Conservation (phyloP, 2,329 filamentous ascomycete genomes). For the Claviceps quebecensis region DNA sequence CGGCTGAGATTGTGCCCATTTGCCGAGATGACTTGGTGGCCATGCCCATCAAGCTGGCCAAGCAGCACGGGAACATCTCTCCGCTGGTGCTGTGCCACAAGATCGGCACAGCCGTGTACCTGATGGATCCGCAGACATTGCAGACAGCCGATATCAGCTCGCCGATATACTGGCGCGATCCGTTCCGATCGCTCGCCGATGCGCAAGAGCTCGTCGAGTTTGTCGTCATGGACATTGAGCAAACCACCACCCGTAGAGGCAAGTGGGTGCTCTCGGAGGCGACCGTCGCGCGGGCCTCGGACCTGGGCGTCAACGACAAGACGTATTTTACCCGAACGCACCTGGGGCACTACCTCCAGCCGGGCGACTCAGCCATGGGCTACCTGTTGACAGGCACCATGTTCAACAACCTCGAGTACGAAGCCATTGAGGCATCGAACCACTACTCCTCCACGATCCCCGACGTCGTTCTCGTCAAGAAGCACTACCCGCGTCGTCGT, state of each 20-base stretch:
- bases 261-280: constrained; percentile 76
- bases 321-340: constrained; percentile 88
- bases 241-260: constrained; percentile 58
- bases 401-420: constrained; percentile 80
- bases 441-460: constrained; percentile 69
- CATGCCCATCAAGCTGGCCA: constrained; percentile 77
- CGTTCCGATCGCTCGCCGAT: constrained; percentile 74
- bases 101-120: constrained; percentile 77
- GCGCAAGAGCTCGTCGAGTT: constrained; percentile 81
- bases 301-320: constrained; percentile 73
- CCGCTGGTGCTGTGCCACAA: constrained; percentile 77
- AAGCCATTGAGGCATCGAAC: constrained; percentile 65
- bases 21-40: constrained; percentile 98
- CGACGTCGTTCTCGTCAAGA: constrained; percentile 93
- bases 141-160: constrained; percentile 78
- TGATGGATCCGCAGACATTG: constrained; percentile 81
- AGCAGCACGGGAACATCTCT: constrained; percentile 73
- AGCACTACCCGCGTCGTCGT: constrained; percentile 76
- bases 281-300: constrained; percentile 73
- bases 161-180: constrained; percentile 77
- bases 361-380: constrained; percentile 88
- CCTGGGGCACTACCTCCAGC: constrained; percentile 69
- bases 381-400: constrained; percentile 81
- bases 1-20: constrained; percentile 78
- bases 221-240: constrained; percentile 87